Conservation (phyloP, 305 asterid genomes). For the Fraxinus dipetala region DNA sequence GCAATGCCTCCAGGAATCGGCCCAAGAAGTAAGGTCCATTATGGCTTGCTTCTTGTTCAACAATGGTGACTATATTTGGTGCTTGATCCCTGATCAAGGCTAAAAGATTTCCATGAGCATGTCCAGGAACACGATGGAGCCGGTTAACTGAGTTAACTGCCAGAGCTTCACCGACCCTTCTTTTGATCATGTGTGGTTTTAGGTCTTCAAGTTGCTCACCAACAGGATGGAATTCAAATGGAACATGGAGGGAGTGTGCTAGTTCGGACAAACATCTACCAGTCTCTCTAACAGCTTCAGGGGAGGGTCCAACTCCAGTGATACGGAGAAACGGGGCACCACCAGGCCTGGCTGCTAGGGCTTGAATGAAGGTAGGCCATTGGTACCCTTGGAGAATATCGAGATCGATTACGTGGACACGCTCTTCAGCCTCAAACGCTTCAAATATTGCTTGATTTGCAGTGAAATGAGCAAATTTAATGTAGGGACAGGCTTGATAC, state of each 20-base stretch:
- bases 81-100: slow-evolving; percentile 77
- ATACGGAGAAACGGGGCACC: slow-evolving; percentile 75
- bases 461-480: slow-evolving; percentile 79
- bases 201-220: slow-evolving; percentile 71
- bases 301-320: slow-evolving; percentile 72
- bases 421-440: slow-evolving; percentile 69
- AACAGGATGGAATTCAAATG: slow-evolving; percentile 71
- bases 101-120: slow-evolving; percentile 49
- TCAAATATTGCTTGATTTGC: slow-evolving; percentile 82
- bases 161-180: slow-evolving; percentile 78
- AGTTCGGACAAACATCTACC: slow-evolving; percentile 61
- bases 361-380: slow-evolving; percentile 97
- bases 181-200: slow-evolving; percentile 74
- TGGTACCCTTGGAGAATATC: slow-evolving; percentile 85
- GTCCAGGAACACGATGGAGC: slow-evolving; percentile 61
- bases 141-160: slow-evolving; percentile 78
- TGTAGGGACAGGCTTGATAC: slow-evolving; percentile 83
- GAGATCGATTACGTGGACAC: slow-evolving; percentile 75
- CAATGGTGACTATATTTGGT: slow-evolving; percentile 76
- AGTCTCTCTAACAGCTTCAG: slow-evolving; percentile 55
- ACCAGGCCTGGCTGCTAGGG: slow-evolving; percentile 73
- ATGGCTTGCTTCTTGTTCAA: slow-evolving; percentile 85
- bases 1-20: slow-evolving; percentile 74
- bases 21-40: slow-evolving; percentile 85
- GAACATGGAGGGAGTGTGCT: slow-evolving; percentile 75